Conservation (phyloP, 768 basidiomycete genomes). For the Russula abietina region DNA sequence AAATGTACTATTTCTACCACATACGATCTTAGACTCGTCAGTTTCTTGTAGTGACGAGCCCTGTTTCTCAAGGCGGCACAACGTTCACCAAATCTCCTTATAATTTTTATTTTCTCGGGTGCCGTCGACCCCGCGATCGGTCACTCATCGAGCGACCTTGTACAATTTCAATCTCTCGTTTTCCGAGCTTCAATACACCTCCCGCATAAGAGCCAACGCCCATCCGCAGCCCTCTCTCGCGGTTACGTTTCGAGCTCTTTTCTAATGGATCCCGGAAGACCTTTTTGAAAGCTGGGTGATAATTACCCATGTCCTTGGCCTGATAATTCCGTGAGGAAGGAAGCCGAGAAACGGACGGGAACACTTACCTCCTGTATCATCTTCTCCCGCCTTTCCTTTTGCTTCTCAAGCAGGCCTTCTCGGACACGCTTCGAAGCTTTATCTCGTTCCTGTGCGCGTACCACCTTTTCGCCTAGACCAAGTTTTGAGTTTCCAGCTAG, state of each 20-base stretch:
- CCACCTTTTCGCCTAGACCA: constrained; percentile 63
- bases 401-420: constrained; percentile 60
- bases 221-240: constrained; percentile 65
- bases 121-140: constrained; percentile 22
- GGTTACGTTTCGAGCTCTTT: constrained; percentile 35
- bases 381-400: constrained; percentile 48
- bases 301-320: constrained; percentile 83
- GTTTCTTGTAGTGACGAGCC: background rate
- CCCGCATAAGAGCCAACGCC: constrained; percentile 72
- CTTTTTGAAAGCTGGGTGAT: constrained; percentile 72
- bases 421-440: constrained; percentile 68
- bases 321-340: constrained; percentile 29
- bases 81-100: constrained; percentile 25
- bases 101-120: constrained; percentile 28
- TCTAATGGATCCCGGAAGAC: constrained; percentile 43
- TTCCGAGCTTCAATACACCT: constrained; percentile 61
- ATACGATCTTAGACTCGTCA: background rate
- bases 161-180: constrained; percentile 48
- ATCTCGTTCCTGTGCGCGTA: constrained; percentile 58
- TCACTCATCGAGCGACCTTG: constrained; percentile 25
- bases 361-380: constrained; percentile 60
- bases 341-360: background rate
- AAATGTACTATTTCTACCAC: background rate
- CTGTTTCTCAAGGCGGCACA: background rate
- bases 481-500: constrained; percentile 60